Base-by-base conservation (phyloP, 2,329 filamentous ascomycete genomes). In the Alternaria gansuensis region DNA sequence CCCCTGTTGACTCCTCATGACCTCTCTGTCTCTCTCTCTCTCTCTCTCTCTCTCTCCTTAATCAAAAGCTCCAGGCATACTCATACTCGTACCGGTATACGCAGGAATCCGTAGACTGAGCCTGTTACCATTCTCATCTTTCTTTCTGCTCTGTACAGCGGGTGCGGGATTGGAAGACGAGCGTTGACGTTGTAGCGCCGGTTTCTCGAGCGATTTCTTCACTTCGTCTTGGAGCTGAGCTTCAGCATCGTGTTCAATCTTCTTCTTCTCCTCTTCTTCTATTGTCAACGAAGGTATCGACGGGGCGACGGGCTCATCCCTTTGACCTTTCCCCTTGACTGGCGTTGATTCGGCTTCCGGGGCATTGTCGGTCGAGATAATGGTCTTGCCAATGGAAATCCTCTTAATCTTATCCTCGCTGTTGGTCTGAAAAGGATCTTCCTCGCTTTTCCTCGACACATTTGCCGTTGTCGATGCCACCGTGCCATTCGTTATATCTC, bases 361-460 rank as follows among this genome's bases (percentile, higher is more conserved):
- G 33, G 2, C n/a, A n/a, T 10, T 43, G 31, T 59, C 41, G 21
- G 17, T 34, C 41, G 69, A 72, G 37, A 79, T 70, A 40, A 78
- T 56, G 0, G 74, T 77, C 31, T 76, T 76, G 33, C 77, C 77
- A 28, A 78, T 78, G 1, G 74, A 77, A 2, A 78, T 71, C 11
- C 74, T 69, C 62, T 78, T 78, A 51, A 55, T 52, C 51, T 67
- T 52, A 4, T 70, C 70, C 10, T 63, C 65, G 8, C 49, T 66
- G 31, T 69, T 66, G 5, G 61, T 63, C 26, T 66, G 64, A 41
- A 78, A 78, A 1, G 75, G 75, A 53, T 77, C 75, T 13, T 77
- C 74, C 36, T 73, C 69, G 55, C 59, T 72, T 57, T 71, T 74
- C 23, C 59, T 55, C 9, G 55, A 28, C 51, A 51, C 57, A 1